A percentile compares a stretch with the other conserved stretches of the same genome.
These are phyloP conservation scores for Metschnikowia reukaufii DNA, from an alignment of 805 yeast genomes.

Conservation along the genomic window DNA sequence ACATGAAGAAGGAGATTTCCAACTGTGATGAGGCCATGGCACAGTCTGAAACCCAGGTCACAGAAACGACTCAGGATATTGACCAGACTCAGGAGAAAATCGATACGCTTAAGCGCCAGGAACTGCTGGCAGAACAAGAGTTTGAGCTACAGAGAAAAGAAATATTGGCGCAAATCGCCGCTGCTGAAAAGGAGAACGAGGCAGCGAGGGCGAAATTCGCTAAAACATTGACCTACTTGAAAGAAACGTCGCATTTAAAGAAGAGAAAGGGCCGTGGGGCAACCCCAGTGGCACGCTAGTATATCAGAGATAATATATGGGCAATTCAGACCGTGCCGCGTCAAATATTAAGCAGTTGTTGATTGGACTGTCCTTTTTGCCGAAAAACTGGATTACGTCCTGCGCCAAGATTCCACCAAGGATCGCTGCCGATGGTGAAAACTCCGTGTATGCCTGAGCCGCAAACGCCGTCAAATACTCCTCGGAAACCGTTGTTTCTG, in stretches of 20 bases:
- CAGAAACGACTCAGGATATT: slow-evolving; percentile 22
- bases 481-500: slow-evolving; percentile 45
- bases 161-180: slow-evolving; percentile 21
- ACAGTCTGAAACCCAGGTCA: slow-evolving; percentile 41
- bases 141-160: slow-evolving; percentile 25
- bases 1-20: slow-evolving; percentile 58
- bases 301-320: slow-evolving; percentile 50
- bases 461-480: slow-evolving; percentile 43
- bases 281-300: slow-evolving; percentile 26
- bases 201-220: slow-evolving; percentile 29
- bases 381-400: slow-evolving; percentile 80
- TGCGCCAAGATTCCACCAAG: slow-evolving; percentile 90
- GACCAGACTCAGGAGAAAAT: slow-evolving; percentile 21
- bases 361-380: slow-evolving; percentile 74
- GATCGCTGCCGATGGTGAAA: slow-evolving; percentile 82
- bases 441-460: slow-evolving; percentile 59
- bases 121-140: slow-evolving; percentile 20
- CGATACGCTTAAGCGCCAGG: slow-evolving; percentile 23
- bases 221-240: slow-evolving; percentile 35
- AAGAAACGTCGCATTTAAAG: slow-evolving; percentile 42
- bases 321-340: slow-evolving; percentile 70
- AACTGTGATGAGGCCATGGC: slow-evolving; percentile 51
- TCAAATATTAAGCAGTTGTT: slow-evolving; percentile 81
- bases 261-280: slow-evolving; percentile 42
- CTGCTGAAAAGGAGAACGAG: slow-evolving; percentile 26